Conservation (phyloP, 176 grass and related monocot species). For the Juncus inflexus region DNA sequence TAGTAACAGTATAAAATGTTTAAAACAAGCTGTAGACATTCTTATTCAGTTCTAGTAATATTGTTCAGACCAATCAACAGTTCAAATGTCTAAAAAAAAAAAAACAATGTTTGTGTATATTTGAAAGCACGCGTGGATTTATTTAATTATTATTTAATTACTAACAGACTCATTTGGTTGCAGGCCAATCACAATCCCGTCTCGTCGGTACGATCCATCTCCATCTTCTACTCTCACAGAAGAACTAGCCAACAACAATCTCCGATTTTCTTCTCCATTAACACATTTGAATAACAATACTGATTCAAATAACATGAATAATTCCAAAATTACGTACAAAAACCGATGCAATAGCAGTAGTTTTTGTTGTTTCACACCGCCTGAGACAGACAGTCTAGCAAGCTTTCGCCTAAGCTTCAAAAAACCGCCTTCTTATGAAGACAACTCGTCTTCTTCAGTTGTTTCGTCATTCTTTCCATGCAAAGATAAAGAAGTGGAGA, state of each 20-base stretch:
- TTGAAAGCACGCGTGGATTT: neutral
- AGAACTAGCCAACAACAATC: slow-evolving; percentile 40
- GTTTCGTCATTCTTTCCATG: slow-evolving; percentile 45
- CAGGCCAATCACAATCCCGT: slow-evolving; percentile 72
- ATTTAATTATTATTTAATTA: neutral
- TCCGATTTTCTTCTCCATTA: slow-evolving; percentile 39
- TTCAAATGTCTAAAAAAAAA: neutral
- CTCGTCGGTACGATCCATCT: slow-evolving; percentile 46
- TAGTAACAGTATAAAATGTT: too few relatives aligned
- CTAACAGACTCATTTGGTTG: neutral
- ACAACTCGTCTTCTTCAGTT: slow-evolving; percentile 51
- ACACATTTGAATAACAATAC: slow-evolving; percentile 13
- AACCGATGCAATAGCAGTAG: slow-evolving; percentile 32
- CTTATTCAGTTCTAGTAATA: too few relatives aligned
- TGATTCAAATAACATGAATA: neutral
- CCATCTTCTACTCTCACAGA: slow-evolving; percentile 42
- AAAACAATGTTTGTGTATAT: neutral
- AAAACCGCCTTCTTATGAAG: slow-evolving; percentile 26
- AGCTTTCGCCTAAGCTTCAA: slow-evolving; percentile 54
- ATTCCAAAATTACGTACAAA: neutral
- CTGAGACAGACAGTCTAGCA: slow-evolving; percentile 45
- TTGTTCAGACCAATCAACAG: too few relatives aligned
- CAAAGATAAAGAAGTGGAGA: slow-evolving; percentile 24
- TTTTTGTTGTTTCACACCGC: slow-evolving; percentile 68
- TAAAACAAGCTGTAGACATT: too few relatives aligned